Evolutionary conservation across 345 rosid genomes (phyloP), one percentile per base, ranked within the genome.

Genomic region (Eucalyptus curtisii): DNA sequence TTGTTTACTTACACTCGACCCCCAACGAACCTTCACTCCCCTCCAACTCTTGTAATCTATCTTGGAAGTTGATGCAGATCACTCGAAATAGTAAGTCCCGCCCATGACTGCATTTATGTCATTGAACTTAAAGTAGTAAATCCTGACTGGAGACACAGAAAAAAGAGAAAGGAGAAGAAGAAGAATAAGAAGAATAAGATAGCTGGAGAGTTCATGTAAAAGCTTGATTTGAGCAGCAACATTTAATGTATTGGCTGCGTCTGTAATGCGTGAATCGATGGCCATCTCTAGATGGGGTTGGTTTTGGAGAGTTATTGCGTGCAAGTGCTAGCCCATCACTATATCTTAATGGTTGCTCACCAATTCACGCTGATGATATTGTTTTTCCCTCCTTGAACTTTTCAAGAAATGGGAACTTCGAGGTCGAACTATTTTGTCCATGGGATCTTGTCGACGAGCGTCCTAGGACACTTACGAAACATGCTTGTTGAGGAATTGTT

Each of bases 121-220:
- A 17, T 33, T 37, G 80, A 68, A 68, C 7, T 9, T 17, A 19
- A 68, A 68, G 2, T 17, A 19, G 44, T 33, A 68, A 68, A 68
- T 68, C 25, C 44, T 33, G 24, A 68, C 80, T 40, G 22, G 80
- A 31, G 37, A 66, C 42, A 16, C 42, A 66, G 19, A 3, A 6
- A 30, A 14, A n/a, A 16, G 4, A 31, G n/a, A 1, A 0, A 22
- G 6, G 1, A 55, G 61, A 0, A 8, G 42, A 25, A 57, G n/a
- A 68, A 68, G 42, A n/a, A n/a, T n/a, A n/a, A n/a, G n/a, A n/a
- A n/a, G n/a, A 8, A 20, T 8, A 20, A 52, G 57, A 20, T 52
- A 52, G 57, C 57, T 52, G 57, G 5, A 52, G 57, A 52, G 57
- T 20, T 20, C 25, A 3, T 52, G 25, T 52, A 0, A 61, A 33